Conservation (phyloP, 1,139 yeast genomes). For the Torulaspora globosa region DNA sequence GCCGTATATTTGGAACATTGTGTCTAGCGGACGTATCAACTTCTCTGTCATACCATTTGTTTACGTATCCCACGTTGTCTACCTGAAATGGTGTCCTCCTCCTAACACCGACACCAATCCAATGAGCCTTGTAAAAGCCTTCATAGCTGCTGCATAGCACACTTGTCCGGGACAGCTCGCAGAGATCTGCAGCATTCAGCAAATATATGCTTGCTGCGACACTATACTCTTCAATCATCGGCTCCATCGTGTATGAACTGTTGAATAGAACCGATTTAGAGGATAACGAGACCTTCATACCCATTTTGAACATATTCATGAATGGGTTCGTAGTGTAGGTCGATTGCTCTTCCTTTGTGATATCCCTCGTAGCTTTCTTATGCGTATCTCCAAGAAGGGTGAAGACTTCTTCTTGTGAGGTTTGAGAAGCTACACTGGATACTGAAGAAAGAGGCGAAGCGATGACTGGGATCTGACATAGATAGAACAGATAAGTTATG, state of each 20-base stretch:
- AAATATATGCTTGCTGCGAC: constrained; percentile 71
- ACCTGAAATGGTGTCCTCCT: constrained; percentile 11
- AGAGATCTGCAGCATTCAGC: constrained; percentile 62
- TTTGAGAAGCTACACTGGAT: constrained; percentile 14
- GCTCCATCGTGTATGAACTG: constrained; percentile 60
- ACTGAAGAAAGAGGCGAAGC: constrained; percentile 34
- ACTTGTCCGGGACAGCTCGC: constrained; percentile 47
- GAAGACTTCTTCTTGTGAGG: constrained; percentile 7
- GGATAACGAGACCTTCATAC: constrained; percentile 59
- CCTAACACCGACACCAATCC: constrained; percentile 59
- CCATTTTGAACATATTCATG: constrained; percentile 55
- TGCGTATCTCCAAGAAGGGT: constrained; percentile 2
- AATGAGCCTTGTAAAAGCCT: constrained; percentile 72
- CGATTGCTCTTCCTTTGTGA: constrained; percentile 22
- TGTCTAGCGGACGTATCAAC: constrained; percentile 32
- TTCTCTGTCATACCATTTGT: constrained; percentile 32
- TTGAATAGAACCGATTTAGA: constrained; percentile 49
- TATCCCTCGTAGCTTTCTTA: constrained; percentile 20
- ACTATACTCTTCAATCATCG: constrained; percentile 65
- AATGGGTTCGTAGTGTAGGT: constrained; percentile 48
- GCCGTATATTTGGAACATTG: constrained; percentile 32
- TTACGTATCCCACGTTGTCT: constrained; percentile 28
- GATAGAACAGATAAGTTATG: constrained; percentile 28
- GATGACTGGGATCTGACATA: constrained; percentile 32
- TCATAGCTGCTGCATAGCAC: constrained; percentile 83